Conservation (phyloP, 1,284 basidiomycete species). For the Pseudozyma sp. region DNA sequence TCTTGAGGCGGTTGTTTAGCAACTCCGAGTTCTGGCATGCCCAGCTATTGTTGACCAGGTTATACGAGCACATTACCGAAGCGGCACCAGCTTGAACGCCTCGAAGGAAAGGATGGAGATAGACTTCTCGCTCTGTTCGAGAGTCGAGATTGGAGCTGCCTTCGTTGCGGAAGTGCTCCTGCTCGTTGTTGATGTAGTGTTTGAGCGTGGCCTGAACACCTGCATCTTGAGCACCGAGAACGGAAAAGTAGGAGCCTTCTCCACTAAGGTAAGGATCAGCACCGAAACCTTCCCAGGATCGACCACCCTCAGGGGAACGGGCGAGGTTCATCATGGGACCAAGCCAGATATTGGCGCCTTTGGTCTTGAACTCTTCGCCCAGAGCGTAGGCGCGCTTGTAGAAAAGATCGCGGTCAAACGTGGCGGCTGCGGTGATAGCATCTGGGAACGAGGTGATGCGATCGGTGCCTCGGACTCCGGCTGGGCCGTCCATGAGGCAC, state of each 20-base stretch:
- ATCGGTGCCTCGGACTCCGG: slow-evolving; percentile 73
- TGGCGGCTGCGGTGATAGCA: slow-evolving; percentile 79
- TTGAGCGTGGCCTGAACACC: slow-evolving; percentile 69
- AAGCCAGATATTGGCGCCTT: slow-evolving; percentile 81
- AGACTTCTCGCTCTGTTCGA: slow-evolving; percentile 75
- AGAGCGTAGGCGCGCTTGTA: slow-evolving; percentile 79
- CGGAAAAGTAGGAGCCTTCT: slow-evolving; percentile 54
- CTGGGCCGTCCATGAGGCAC: slow-evolving; percentile 74
- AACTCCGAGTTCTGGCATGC: slow-evolving; percentile 77
- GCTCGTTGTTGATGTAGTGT: slow-evolving; percentile 67
- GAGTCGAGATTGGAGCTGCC: slow-evolving; percentile 74
- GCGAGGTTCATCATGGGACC: slow-evolving; percentile 71
- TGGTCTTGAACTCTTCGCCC: slow-evolving; percentile 81
- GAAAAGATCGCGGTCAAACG: slow-evolving; percentile 78
- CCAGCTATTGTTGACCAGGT: slow-evolving; percentile 73
- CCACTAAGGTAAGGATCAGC: slow-evolving; percentile 62
- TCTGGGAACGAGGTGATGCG: slow-evolving; percentile 75
- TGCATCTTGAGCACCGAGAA: slow-evolving; percentile 59
- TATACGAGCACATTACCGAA: slow-evolving; percentile 70
- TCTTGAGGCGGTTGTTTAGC: slow-evolving; percentile 79
- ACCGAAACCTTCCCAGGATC: slow-evolving; percentile 80
- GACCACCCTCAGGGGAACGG: slow-evolving; percentile 76
- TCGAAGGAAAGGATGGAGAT: slow-evolving; percentile 63
- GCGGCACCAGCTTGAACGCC: slow-evolving; percentile 71
- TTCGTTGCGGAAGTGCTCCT: slow-evolving; percentile 65